Percentiles rank a stretch among this genome's conserved stretches.
These are phyloP conservation scores for Leccinum imitatum DNA, from an alignment of 768 basidiomycete genomes.

Conservation along the genomic window DNA sequence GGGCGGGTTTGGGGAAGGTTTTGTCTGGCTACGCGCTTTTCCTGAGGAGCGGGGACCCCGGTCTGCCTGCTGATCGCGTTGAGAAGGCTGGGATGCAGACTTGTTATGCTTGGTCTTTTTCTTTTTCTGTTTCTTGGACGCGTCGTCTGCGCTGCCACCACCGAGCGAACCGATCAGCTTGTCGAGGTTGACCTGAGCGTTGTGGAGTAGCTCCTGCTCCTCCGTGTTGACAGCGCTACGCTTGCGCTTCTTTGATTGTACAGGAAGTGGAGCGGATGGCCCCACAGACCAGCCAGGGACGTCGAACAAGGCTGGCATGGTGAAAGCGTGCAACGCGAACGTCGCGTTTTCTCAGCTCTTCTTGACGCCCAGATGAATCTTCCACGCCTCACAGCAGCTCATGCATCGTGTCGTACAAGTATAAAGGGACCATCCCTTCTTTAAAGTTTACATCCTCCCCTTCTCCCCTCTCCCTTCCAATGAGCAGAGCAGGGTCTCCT, in stretches of 20 bases:
- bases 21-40: slow-evolving; percentile 4
- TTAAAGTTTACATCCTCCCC: neutral
- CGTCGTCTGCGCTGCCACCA: slow-evolving; percentile 24
- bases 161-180: slow-evolving; percentile 55
- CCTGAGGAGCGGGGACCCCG: neutral
- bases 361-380: slow-evolving; percentile 4
- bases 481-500: slow-evolving; percentile 10
- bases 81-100: slow-evolving; percentile 6
- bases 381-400: slow-evolving; percentile 16
- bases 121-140: slow-evolving; percentile 21
- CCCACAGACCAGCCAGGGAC: slow-evolving; percentile 67
- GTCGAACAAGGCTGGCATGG: slow-evolving; percentile 48
- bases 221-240: slow-evolving; percentile 48
- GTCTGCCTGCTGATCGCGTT: slow-evolving; percentile 6
- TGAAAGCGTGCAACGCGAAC: slow-evolving; percentile 16
- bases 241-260: slow-evolving; percentile 48
- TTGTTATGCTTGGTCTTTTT: slow-evolving; percentile 5
- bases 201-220: slow-evolving; percentile 35
- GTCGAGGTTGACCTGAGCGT: slow-evolving; percentile 55
- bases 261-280: slow-evolving; percentile 40
- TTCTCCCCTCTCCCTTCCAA: neutral
- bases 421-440: slow-evolving; percentile 11
- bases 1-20: slow-evolving; percentile 14
- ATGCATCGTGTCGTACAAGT: slow-evolving; percentile 18
- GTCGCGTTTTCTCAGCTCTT: slow-evolving; percentile 17